These are phyloP conservation scores for Gaertneriomyces semiglobifer DNA, from an alignment of 192 early-diverging fungal genomes.

Conservation along the genomic window DNA sequence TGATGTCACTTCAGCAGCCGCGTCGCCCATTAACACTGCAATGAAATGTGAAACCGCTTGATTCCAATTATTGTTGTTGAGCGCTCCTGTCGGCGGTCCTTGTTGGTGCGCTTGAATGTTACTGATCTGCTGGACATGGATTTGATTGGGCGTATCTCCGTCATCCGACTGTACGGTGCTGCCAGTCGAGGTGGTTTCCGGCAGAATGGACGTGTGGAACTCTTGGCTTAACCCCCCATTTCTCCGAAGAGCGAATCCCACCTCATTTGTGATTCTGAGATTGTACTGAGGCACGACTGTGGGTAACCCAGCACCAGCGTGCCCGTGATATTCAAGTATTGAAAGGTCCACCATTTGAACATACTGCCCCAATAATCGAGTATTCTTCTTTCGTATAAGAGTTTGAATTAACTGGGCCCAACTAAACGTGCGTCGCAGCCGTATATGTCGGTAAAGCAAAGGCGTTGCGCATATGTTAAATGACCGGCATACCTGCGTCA, in stretches of 20 bases:
- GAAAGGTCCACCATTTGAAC: constrained; percentile 21
- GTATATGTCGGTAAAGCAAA: constrained; percentile 17
- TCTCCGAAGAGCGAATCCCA: constrained; percentile 11
- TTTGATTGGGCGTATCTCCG: constrained; percentile 3
- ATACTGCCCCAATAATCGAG: constrained; percentile 17
- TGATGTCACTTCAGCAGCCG: no score
- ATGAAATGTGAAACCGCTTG: no score
- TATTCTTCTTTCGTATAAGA: constrained; percentile 19
- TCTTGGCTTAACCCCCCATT: neutral
- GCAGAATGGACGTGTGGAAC: constrained; percentile 4
- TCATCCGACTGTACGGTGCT: neutral
- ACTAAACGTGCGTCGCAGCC: constrained; percentile 20
- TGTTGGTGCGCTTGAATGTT: neutral
- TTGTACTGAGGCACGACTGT: neutral
- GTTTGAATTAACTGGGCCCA: constrained; percentile 30
- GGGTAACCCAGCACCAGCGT: neutral
- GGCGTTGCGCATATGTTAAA: constrained; percentile 33
- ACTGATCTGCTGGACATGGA: neutral
- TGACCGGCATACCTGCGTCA: constrained; percentile 20
- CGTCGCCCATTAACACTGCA: no score
- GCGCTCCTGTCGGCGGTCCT: neutral
- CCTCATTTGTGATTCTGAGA: constrained; percentile 1
- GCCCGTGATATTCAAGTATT: neutral
- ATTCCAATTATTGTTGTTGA: no score
- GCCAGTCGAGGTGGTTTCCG: neutral